Percentiles rank a stretch among this genome's conserved stretches.
Evolutionary conservation across 2,329 filamentous ascomycete species (phyloP).

Genomic region (Cladophialophora carrionii): DNA sequence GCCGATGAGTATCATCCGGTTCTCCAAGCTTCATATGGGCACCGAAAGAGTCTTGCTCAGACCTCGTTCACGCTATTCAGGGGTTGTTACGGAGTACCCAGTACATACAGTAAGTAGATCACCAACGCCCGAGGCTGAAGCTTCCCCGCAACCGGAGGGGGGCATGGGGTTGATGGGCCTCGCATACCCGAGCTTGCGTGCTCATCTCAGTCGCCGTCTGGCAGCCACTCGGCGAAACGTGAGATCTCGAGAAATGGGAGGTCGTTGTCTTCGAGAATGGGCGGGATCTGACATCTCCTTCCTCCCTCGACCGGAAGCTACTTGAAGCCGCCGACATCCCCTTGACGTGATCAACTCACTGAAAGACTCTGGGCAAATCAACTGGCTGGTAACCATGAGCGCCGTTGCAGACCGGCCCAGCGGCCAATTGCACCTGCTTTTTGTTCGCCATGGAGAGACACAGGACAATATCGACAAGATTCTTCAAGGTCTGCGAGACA

Average conservation of each 20-base stretch:
- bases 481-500: conserved; percentile 29
- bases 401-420: not conserved
- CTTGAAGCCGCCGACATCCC: not conserved
- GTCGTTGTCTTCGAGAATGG: not conserved
- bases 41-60: not conserved
- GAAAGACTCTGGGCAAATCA: not conserved
- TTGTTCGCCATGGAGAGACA: conserved; percentile 33
- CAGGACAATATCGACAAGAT: conserved; percentile 31
- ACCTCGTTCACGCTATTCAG: not conserved
- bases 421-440: conserved; percentile 28
- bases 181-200: not conserved
- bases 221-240: not conserved
- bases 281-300: not conserved
- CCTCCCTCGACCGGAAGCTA: not conserved
- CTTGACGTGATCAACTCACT: not conserved
- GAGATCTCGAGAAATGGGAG: not conserved
- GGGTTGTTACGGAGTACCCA: too few species aligned
- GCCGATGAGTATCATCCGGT: not conserved
- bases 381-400: not conserved
- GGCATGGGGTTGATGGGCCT: not conserved
- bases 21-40: not conserved
- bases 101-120: too few species aligned
- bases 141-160: not conserved
- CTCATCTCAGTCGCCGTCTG: not conserved
- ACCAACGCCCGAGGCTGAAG: not conserved